Evolutionary conservation across 1,284 basidiomycete genomes (phyloP), one percentile per base, ranked within the genome.

Genomic region (Afroboletus lepidellus): DNA sequence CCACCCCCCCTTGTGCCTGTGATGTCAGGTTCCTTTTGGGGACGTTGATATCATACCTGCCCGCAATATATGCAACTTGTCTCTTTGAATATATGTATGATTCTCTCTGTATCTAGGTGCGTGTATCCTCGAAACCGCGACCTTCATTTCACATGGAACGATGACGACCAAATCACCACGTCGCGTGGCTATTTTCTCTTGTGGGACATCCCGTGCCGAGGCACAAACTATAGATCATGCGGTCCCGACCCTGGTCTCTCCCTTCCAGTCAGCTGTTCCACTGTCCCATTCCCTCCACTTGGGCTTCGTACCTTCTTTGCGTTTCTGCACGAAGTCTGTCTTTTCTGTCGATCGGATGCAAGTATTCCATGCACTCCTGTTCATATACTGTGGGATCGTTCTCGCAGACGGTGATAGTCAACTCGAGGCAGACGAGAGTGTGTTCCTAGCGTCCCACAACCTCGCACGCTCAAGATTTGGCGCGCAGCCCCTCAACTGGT

Each of bases 381-480:
- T 30, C 42, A 20, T 51, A 5, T 42, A 27, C n/a, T 45, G 18
- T n/a, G 32, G 27, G 29, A 21, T 43, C 32, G 43, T 43, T 32
- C 37, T 55, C 42, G 58, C 54, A 27, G 41, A 34, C 20, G 38
- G 32, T 20, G 23, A 8, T 34, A 27, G 16, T 24, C 45, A 51
- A 32, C 25, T 42, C 43, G 25, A 54, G 51, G 20, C 48, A 55
- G 29, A 61, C 39, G 53, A 48, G 27, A 32, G 25, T 56, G 58
- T 62, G 16, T 81, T 77, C 55, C 66, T 84, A 16, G 46, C 53
- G 20, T 67, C 69, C 2, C 81, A 84, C 63, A 85, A 85, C 59
- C 49, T 44, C 23, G 61, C 77, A 41, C 77, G 83, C 44, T 62
- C 64, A 0, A 38, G 54, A 27, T 76, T 80, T 62, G 68, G 69